phyloP scores from a whole-genome alignment of 2,329 filamentous ascomycete genomes.

The Neurospora sp. region DNA sequence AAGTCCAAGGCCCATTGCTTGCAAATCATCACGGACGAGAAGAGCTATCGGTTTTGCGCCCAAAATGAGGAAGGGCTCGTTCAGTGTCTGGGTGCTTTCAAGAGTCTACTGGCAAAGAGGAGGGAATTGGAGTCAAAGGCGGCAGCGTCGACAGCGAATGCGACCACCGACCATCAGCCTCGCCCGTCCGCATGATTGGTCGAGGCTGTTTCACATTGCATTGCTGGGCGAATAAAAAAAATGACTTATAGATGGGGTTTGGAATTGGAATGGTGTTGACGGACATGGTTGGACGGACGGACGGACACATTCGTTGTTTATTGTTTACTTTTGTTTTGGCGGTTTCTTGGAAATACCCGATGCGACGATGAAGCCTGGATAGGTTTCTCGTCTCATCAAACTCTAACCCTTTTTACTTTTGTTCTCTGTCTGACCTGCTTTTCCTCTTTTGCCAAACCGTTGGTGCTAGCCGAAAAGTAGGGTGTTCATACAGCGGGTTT shows the following conservation, averaged over 20 bases:
- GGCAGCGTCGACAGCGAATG: constrained; percentile 17
- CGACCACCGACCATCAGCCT: constrained; percentile 4
- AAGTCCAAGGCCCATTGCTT: constrained; percentile 78
- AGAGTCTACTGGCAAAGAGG: constrained; percentile 68
- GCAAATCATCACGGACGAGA: constrained; percentile 90
- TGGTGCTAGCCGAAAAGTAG: not conserved
- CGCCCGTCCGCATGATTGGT: not conserved
- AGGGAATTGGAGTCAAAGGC: constrained; percentile 49
- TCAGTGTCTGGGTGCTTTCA: constrained; percentile 80
- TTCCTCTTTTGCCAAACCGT: not conserved
- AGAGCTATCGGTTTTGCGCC: constrained; percentile 67
- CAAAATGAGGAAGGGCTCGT: constrained; percentile 73
- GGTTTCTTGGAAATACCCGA: not conserved
- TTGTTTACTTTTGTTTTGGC: not conserved
- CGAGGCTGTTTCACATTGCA: not conserved
- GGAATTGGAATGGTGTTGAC: not conserved
- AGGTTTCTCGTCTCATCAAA: not conserved
- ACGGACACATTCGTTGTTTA: not conserved
- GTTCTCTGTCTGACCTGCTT: not conserved
- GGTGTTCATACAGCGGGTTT: not conserved
- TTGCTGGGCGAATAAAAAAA: not conserved
- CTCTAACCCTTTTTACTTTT: not conserved
- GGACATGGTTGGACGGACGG: not conserved
- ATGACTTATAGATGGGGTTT: not conserved
- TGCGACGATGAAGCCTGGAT: not conserved